Percentiles rank a stretch among this genome's conserved stretches.
These are phyloP conservation scores for Vitis vinifera DNA, from an alignment of 164 flowering plant genomes.

Conservation along the genomic window ASM3070453v1 NC_081822.1:6816001-6816500, in stretches of 20 bases:
- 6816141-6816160: too few species aligned
- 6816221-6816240: background rate
- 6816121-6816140: background rate
- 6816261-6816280: too few species aligned
- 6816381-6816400: too few species aligned
- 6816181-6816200: too few species aligned
- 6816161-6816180: too few species aligned
- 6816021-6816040: background rate
- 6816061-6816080: background rate
- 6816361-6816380: too few species aligned
- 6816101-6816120: background rate
- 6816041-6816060: background rate
- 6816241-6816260: too few species aligned
- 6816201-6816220: background rate
- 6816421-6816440: background rate
- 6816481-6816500: slow-evolving; percentile 7
- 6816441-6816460: background rate
- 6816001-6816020: background rate
- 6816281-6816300: too few species aligned
- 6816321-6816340: too few species aligned
- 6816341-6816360: too few species aligned
- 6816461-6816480: slow-evolving; percentile 19
- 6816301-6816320: too few species aligned
- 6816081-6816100: background rate
- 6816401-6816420: background rate